Base-by-base conservation (phyloP, 495 filamentous ascomycete genomes). In the Aspergillus sparsus region DNA sequence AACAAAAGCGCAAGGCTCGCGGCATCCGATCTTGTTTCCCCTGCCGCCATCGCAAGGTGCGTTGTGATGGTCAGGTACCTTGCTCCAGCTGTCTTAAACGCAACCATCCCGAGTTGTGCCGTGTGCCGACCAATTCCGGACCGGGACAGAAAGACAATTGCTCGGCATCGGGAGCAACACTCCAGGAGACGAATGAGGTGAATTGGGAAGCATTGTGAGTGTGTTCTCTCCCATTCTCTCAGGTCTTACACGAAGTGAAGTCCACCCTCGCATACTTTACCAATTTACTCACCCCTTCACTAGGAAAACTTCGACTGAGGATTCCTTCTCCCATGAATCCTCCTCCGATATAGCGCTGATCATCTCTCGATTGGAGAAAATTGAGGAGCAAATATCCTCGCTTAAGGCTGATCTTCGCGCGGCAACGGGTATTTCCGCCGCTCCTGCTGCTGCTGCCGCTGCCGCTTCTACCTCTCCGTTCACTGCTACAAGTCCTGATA, bases 31-130 rank as follows among this genome's bases (percentile, higher is more conserved):
- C 70, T 32, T 72, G 71, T 49, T 74, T 71, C 47, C 71, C 71
- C 7, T 74, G 71, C 53, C 65, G 68, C 31, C 66, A 71, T 53
- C 57, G 71, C 46, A 74, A 74, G 57, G 68, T 74, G 12, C 85
- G 84, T 65, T 88, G 85, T 63, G 83, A 86, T 68, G 86, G 86
- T 61, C 79, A 84, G 53, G 74, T 80, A 54, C 85, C 85, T 3
- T 88, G 85, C 63, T 79, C 84, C 58, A 86, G 84, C 62, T 87
- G 85, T 66, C 75, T 86, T 60, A 84, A 83, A 68, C 73, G 85
- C 52, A 80, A 83, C 55, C 85, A 88, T 62, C 72, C 83, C 3
- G 80, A 83, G 65, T 72, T 88, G 50, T 88, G 85, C 65, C 60
- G 63, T 44, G 58, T 64, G 36, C 68, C 68, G 49, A 58, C 61